Conservation (phyloP, 1,139 yeast genomes). For the Kurtzmaniella quercitrusa region DNA sequence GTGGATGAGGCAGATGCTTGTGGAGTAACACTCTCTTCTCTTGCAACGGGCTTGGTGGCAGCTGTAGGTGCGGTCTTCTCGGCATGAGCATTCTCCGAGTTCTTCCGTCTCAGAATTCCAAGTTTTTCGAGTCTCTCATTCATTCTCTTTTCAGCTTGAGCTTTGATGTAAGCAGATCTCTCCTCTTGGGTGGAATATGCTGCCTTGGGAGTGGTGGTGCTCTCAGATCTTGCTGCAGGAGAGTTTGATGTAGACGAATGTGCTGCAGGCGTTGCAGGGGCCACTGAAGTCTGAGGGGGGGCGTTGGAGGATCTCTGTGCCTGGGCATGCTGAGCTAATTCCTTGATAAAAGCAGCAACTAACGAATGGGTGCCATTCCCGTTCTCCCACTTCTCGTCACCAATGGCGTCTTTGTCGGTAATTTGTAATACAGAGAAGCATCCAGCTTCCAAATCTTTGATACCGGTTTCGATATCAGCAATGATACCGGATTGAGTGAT, state of each 20-base stretch:
- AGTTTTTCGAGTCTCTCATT: constrained; percentile 82
- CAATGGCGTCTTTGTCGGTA: constrained; percentile 45
- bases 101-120: constrained; percentile 53
- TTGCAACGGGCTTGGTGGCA: not conserved
- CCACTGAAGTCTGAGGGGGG: constrained; percentile 11
- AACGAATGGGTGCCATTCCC: constrained; percentile 70
- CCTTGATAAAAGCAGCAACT: constrained; percentile 61
- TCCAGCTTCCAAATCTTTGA: constrained; percentile 65
- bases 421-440: constrained; percentile 45
- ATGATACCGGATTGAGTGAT: constrained; percentile 55
- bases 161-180: constrained; percentile 79
- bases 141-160: constrained; percentile 89
- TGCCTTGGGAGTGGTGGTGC: constrained; percentile 5
- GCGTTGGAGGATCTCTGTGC: constrained; percentile 4
- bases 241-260: no score
- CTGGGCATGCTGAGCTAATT: constrained; percentile 31
- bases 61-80: not conserved
- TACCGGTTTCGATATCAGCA: constrained; percentile 69
- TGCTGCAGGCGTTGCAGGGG: constrained; percentile 10
- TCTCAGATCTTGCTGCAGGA: constrained; percentile 10
- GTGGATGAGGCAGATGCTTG: not conserved
- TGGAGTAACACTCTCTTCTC: not conserved
- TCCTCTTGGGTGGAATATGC: constrained; percentile 50
- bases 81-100: not conserved
- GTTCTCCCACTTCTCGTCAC: constrained; percentile 74